Percentiles rank a stretch among this genome's conserved stretches.
These are phyloP conservation scores for Tricladium varicosporioides DNA, from an alignment of 2,329 filamentous ascomycete species.

Conservation along the genomic window DNA sequence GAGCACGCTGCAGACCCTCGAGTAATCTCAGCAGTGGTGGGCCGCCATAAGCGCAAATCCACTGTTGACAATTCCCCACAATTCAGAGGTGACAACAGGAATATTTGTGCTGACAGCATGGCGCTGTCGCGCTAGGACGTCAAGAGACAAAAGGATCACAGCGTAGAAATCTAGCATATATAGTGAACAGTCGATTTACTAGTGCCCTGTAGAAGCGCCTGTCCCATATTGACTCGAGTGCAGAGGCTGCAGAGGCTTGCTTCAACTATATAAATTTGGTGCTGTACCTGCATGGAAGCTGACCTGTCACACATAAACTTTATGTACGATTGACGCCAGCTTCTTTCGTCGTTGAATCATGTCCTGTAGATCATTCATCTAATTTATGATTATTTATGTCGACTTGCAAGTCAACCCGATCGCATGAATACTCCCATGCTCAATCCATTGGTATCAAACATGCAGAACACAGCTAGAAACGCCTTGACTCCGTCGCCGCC, in stretches of 20 bases:
- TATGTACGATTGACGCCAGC: conserved; percentile 9
- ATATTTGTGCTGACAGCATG: not conserved
- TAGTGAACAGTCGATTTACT: not conserved
- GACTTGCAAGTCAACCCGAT: not conserved
- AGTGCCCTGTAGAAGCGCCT: not conserved
- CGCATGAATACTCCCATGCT: conserved; percentile 48
- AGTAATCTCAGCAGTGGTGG: no score
- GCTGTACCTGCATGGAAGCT: conserved; percentile 9
- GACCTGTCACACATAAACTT: not conserved
- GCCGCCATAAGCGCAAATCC: no score
- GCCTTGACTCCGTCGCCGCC: not conserved
- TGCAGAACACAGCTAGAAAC: not conserved
- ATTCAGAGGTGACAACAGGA: not conserved
- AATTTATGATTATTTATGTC: conserved; percentile 5
- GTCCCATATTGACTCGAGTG: no score
- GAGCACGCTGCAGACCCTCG: no score
- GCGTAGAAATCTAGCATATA: not conserved
- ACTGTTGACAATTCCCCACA: not conserved
- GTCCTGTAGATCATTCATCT: conserved; percentile 21
- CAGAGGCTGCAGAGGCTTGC: not conserved
- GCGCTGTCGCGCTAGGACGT: not conserved
- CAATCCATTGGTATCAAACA: conserved; percentile 2
- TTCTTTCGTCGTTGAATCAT: conserved; percentile 5
- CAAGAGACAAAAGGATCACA: not conserved
- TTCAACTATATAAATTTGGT: not conserved